Evolutionary conservation across 306 rosid genomes (phyloP).

Genomic region (Inga oerstediana): DNA sequence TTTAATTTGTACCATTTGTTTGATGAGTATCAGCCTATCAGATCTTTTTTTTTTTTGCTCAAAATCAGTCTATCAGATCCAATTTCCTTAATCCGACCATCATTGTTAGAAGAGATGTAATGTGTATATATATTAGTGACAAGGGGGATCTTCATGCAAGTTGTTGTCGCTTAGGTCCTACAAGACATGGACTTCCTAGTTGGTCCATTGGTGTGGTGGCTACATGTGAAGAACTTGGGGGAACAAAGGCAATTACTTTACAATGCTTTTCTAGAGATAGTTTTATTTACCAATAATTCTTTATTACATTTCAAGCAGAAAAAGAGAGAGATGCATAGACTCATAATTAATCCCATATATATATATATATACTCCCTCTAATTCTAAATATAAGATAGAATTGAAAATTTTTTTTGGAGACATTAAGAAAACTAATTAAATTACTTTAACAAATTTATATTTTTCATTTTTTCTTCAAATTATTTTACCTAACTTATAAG

Average conservation of each 20-base stretch:
- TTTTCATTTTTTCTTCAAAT: no score
- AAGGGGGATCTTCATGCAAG: conserved; percentile 38
- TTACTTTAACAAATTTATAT: no score
- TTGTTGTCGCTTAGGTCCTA: conserved; percentile 49
- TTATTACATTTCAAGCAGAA: neutral
- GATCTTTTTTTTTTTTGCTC: no score
- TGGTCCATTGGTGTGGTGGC: conserved; percentile 36
- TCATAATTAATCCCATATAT: conserved; percentile 2
- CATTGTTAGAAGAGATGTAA: neutral
- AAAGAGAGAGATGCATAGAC: neutral
- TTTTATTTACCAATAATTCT: conserved; percentile 2
- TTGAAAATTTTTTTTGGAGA: no score
- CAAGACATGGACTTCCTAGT: conserved; percentile 45
- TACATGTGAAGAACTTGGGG: conserved; percentile 34
- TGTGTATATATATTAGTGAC: conserved; percentile 7
- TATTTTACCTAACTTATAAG: no score
- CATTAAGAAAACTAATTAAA: no score
- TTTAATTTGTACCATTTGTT: neutral
- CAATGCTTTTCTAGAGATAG: neutral
- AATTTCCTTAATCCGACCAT: neutral
- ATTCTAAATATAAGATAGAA: no score
- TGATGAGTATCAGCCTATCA: neutral
- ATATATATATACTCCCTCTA: no score
- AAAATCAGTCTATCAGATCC: neutral
- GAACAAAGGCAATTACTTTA: conserved; percentile 32